These are phyloP conservation scores for Rhodotorula sp. DNA, from an alignment of 1,284 basidiomycete genomes.

Conservation along the genomic window DNA sequence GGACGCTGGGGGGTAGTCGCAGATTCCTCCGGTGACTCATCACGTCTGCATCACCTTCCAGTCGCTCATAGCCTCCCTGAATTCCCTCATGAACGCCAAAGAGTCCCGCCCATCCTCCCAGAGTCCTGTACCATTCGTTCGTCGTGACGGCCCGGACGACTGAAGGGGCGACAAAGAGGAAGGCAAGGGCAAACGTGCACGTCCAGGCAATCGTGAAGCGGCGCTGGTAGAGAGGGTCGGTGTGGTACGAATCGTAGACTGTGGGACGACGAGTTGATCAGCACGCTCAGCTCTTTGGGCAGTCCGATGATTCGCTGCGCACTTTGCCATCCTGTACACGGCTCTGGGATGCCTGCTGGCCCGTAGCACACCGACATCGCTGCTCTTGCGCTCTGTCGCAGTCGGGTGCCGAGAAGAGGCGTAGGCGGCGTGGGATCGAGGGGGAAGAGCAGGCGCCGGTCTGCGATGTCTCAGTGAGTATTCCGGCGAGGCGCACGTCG, in stretches of 20 bases:
- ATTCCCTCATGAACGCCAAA: slow-evolving; percentile 15
- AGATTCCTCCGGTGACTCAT: background rate
- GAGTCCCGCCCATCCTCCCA: background rate
- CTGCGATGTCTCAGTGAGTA: no score
- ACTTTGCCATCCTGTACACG: slow-evolving; percentile 29
- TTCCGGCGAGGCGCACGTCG: no score
- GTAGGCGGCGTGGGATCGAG: no score
- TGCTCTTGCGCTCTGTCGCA: no score
- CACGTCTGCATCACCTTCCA: background rate
- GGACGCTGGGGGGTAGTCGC: background rate
- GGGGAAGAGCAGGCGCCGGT: no score
- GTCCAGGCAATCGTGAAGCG: slow-evolving; percentile 33
- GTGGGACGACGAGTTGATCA: background rate
- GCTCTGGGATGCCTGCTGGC: slow-evolving; percentile 12
- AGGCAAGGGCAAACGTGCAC: slow-evolving; percentile 12
- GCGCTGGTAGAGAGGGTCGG: slow-evolving; percentile 29
- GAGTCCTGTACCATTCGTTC: background rate
- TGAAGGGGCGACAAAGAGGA: slow-evolving; percentile 14
- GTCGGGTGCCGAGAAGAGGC: no score
- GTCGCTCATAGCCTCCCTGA: slow-evolving; percentile 2
- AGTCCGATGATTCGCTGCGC: background rate
- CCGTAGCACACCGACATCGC: slow-evolving; percentile 15
- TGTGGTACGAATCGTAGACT: slow-evolving; percentile 37
- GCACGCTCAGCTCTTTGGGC: background rate
- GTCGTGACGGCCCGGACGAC: background rate